These are phyloP conservation scores for Abortiporus biennis DNA, from an alignment of 1,284 basidiomycete genomes.

Conservation along the genomic window DNA sequence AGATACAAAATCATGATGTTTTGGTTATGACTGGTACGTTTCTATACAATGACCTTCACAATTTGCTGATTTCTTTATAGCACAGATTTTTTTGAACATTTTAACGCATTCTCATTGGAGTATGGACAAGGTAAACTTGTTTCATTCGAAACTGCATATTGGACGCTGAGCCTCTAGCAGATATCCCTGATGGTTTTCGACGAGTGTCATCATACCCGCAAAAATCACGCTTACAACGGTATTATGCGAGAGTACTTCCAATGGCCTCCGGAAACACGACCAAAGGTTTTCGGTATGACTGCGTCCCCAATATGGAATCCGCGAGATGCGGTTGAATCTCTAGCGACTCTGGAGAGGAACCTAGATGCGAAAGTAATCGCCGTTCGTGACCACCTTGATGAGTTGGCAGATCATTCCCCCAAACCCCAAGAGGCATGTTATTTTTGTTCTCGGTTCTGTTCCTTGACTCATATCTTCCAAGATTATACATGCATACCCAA, in stretches of 20 bases:
- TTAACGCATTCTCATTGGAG: constrained; percentile 76
- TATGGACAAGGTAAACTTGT: constrained; percentile 46
- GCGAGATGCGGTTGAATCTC: constrained; percentile 52
- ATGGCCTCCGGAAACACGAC: constrained; percentile 39
- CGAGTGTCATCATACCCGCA: constrained; percentile 75
- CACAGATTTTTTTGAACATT: constrained; percentile 76
- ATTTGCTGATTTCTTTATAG: constrained; percentile 32
- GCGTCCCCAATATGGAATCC: constrained; percentile 81
- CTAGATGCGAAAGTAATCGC: constrained; percentile 70
- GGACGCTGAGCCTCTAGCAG: constrained; percentile 26
- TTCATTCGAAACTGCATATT: background rate
- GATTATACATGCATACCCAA: constrained; percentile 53
- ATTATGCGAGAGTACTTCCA: constrained; percentile 77
- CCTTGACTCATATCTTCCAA: constrained; percentile 20
- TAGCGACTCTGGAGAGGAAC: constrained; percentile 60
- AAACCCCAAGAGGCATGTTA: constrained; percentile 57
- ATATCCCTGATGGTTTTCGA: constrained; percentile 78
- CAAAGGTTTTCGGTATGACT: constrained; percentile 86
- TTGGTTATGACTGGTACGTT: constrained; percentile 74
- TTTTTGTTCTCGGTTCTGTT: background rate
- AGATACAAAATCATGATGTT: constrained; percentile 61
- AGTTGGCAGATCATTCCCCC: constrained; percentile 54
- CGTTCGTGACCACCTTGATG: constrained; percentile 58
- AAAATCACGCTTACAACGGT: constrained; percentile 75
- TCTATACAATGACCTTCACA: background rate